Percentiles rank a stretch among this genome's conserved stretches.
These are phyloP conservation scores for Metschnikowia vanudenii DNA, from an alignment of 805 yeast species.

Conservation along the genomic window DNA sequence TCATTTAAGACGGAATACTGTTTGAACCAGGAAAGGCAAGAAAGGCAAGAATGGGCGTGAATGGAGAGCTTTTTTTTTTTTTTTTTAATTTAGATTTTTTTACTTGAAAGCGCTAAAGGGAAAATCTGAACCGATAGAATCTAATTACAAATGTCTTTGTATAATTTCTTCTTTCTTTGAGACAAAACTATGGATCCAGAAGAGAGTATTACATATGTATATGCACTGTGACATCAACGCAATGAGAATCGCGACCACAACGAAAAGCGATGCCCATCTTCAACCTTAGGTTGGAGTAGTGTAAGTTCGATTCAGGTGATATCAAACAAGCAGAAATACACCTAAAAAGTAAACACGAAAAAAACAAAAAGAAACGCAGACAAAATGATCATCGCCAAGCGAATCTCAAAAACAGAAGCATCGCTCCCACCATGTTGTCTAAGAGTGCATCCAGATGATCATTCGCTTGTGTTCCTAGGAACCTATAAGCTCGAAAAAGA, in stretches of 20 bases:
- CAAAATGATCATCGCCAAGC: conserved; percentile 11
- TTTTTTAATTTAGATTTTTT: no score
- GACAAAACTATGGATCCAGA: neutral
- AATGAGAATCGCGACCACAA: neutral
- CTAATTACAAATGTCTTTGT: no score
- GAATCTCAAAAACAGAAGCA: conserved; percentile 34
- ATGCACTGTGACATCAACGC: neutral
- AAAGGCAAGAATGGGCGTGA: no score
- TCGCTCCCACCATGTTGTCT: conserved; percentile 83
- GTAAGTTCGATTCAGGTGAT: neutral
- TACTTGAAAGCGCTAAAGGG: no score
- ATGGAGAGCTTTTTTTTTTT: no score
- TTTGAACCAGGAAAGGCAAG: no score
- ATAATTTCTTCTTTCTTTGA: neutral
- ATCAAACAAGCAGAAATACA: neutral
- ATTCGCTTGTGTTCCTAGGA: conserved; percentile 58
- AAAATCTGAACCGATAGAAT: no score
- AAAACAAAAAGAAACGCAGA: no score
- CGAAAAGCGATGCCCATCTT: neutral
- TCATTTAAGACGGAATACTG: no score
- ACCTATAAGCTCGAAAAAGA: conserved; percentile 70
- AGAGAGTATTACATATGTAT: neutral
- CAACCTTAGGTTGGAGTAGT: neutral
- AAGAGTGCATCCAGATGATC: conserved; percentile 52
- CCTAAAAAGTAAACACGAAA: no score